Evolutionary conservation across 768 basidiomycete genomes (phyloP), one percentile per base, ranked within the genome.

Genomic region (Gelatoporia subvermispora): DNA sequence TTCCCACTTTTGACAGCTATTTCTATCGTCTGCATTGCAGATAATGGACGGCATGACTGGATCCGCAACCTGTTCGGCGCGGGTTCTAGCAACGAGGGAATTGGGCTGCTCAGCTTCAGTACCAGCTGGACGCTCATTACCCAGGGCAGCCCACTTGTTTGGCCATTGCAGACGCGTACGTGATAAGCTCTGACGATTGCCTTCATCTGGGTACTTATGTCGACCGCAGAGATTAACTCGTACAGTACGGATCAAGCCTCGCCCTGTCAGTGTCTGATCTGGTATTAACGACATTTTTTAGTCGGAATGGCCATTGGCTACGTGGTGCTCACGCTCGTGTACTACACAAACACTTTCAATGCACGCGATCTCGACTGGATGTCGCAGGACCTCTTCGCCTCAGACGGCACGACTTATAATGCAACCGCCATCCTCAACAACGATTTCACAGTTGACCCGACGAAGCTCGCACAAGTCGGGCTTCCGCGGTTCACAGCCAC

Each of bases 131-230:
- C 75, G 5, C 64, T 80, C 18, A 78, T 80, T 51, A 74, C 73
- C 1, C 78, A 80, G 57, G 78, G 77, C 3, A 72, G 63, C 40
- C 78, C 78, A 0, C 63, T 81, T 5, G 73, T 76, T 8, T 79
- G 78, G 77, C 78, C 78, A 5, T 67, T 78, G 42, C 72, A 75
- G 52, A 79, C 78, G 0, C 78, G 74, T 73, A 56, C 28, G 72
- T 67, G 5, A 21, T 47, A 28, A 43, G 36, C 45, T 43, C 4
- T 11, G 1, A 8, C 20, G 4, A 2, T 16, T 22, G 18, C 13
- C 21, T 17, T 41, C 4, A 35, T 39, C 40, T 18, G 43, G 21
- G 45, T 41, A 4, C 42, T 28, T 20, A 16, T 20, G 36, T 35
- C 25, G 22, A 5, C 40, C 24, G 16, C 55, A 71, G 71, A 74